Evolutionary conservation across 2,329 filamentous ascomycete genomes (phyloP).

Genomic region (Parafenestella ontariensis): DNA sequence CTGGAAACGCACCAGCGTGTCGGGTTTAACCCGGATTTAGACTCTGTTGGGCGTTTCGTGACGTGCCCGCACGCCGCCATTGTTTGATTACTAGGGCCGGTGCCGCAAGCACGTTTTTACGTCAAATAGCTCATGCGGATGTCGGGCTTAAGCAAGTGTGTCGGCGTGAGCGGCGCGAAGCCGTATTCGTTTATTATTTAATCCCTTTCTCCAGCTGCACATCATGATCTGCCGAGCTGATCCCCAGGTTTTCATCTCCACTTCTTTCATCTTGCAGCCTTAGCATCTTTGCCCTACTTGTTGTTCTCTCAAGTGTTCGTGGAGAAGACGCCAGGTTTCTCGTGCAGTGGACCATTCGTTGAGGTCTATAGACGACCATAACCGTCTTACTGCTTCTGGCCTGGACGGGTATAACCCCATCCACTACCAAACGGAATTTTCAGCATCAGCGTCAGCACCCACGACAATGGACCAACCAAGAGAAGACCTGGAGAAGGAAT

Average conservation of each 20-base stretch:
- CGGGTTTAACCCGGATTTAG: constrained; percentile 12
- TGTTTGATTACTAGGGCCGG: constrained; percentile 10
- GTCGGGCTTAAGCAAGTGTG: no score
- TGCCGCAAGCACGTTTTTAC: no score
- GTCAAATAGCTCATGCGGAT: no score
- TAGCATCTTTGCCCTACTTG: background rate
- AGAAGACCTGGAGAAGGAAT: constrained; percentile 4
- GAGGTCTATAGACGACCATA: no score
- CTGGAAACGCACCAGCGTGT: background rate
- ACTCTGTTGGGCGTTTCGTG: constrained; percentile 7
- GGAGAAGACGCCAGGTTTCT: background rate
- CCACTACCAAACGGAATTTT: no score
- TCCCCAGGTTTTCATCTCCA: background rate
- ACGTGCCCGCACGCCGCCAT: constrained; percentile 10
- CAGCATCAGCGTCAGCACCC: background rate
- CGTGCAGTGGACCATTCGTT: background rate
- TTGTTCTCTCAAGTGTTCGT: background rate
- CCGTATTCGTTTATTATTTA: no score
- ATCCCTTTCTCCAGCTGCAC: background rate
- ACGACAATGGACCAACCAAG: background rate
- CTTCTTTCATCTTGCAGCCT: background rate
- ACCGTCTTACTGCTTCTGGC: no score
- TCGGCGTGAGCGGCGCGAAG: no score
- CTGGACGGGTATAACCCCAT: no score
- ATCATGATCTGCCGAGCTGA: constrained; percentile 1